Conservation (phyloP, 202 grass and related monocot species). For the Carex arenaria region DNA sequence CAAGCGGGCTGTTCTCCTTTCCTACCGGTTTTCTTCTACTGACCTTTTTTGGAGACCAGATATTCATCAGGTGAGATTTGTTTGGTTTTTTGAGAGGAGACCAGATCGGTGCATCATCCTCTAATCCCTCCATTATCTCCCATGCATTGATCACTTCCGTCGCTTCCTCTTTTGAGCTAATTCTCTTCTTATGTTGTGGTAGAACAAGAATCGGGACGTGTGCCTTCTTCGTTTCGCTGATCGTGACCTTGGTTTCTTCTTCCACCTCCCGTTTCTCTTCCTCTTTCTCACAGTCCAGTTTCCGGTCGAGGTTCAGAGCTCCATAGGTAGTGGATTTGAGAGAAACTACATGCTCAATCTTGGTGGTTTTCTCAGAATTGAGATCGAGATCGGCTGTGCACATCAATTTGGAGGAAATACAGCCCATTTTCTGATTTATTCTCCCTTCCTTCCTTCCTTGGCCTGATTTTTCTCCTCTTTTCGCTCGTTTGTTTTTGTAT, state of each 20-base stretch:
- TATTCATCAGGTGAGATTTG: slow-evolving; percentile 31
- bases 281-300: slow-evolving; percentile 15
- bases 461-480: slow-evolving; percentile 1
- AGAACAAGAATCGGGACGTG: slow-evolving; percentile 22
- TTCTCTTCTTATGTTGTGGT: slow-evolving; percentile 11
- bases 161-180: slow-evolving; percentile 26
- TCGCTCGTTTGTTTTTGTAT: slow-evolving; percentile 18
- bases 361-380: slow-evolving; percentile 25
- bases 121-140: slow-evolving; percentile 88
- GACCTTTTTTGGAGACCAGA: slow-evolving; percentile 61
- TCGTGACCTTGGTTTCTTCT: slow-evolving; percentile 52
- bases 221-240: slow-evolving; percentile 38
- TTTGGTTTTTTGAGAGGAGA: slow-evolving; percentile 64
- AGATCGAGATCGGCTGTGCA: slow-evolving; percentile 28
- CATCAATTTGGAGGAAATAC: slow-evolving; percentile 88
- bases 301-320: slow-evolving; percentile 61
- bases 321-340: slow-evolving; percentile 95
- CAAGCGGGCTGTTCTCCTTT: background rate
- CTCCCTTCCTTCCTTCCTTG: background rate
- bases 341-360: slow-evolving; percentile 70
- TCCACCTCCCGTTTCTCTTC: slow-evolving; percentile 8
- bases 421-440: slow-evolving; percentile 40
- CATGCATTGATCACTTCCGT: slow-evolving; percentile 83
- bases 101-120: slow-evolving; percentile 33
- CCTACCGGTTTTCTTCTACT: slow-evolving; percentile 31